These are phyloP conservation scores for Cyberlindnera sargentensis DNA, from an alignment of 805 yeast genomes.

Conservation along the genomic window DNA sequence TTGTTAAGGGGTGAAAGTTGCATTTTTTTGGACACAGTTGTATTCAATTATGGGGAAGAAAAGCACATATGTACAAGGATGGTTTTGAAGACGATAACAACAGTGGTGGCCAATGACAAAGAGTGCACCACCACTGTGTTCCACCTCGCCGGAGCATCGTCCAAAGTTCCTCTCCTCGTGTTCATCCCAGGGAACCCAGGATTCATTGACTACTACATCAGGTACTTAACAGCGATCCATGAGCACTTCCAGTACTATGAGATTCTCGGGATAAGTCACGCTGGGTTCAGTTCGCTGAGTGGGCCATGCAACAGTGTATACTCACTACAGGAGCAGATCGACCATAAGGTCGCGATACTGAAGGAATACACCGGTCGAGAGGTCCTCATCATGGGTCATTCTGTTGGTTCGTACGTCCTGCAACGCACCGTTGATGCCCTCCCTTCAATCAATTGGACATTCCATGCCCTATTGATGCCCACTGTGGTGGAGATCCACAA, in stretches of 20 bases:
- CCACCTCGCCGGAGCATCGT: too few species aligned
- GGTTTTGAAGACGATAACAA: too few species aligned
- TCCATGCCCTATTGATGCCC: conserved; percentile 63
- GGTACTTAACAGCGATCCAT: conserved; percentile 41
- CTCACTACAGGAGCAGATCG: conserved; percentile 46
- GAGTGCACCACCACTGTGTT: too few species aligned
- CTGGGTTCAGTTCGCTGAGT: conserved; percentile 37
- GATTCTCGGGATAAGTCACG: conserved; percentile 55
- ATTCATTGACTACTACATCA: conserved; percentile 53
- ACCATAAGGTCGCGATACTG: conserved; percentile 50
- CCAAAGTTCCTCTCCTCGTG: conserved; percentile 34
- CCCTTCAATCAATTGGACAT: conserved; percentile 25
- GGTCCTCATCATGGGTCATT: conserved; percentile 55
- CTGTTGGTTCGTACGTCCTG: conserved; percentile 60
- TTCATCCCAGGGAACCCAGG: conserved; percentile 81
- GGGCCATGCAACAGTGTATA: conserved; percentile 23
- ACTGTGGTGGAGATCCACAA: conserved; percentile 55
- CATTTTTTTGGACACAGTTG: too few species aligned
- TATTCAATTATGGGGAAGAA: too few species aligned
- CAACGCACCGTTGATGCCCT: conserved; percentile 40
- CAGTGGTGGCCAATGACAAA: too few species aligned
- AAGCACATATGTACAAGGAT: too few species aligned
- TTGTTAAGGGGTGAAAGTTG: neutral
- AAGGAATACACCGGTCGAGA: conserved; percentile 29
- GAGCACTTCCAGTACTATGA: conserved; percentile 37